Evolutionary conservation across 176 grass and related monocot species (phyloP).

Genomic region (Calamus simplicifolius): DNA sequence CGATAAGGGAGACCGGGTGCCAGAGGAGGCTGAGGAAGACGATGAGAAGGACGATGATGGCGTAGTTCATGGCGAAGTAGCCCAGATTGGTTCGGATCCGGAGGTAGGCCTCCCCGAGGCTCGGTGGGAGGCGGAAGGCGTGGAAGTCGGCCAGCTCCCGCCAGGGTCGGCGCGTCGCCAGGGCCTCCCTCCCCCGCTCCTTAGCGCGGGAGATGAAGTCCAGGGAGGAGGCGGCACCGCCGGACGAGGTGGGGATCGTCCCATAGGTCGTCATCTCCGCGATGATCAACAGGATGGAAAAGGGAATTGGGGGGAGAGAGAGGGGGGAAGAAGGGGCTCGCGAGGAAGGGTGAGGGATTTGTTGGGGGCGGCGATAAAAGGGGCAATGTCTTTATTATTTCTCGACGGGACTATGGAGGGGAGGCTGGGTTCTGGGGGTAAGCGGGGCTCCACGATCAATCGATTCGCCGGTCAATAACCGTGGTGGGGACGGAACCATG

Average conservation of each 20-base stretch:
- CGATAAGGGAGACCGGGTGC: conserved; percentile 82
- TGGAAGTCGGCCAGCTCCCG: conserved; percentile 46
- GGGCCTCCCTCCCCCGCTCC: conserved; percentile 66
- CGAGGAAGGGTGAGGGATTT: too few relatives aligned
- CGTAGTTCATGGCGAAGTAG: conserved; percentile 98
- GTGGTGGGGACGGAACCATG: too few relatives aligned
- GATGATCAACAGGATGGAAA: too few relatives aligned
- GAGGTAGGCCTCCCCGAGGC: conserved; percentile 67
- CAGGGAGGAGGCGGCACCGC: conserved; percentile 35
- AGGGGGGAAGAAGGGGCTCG: too few relatives aligned
- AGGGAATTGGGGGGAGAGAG: too few relatives aligned
- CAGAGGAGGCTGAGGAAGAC: conserved; percentile 86
- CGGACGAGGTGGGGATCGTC: conserved; percentile 70
- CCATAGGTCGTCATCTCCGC: conserved; percentile 79
- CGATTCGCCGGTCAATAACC: too few relatives aligned
- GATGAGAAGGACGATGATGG: conserved; percentile 72
- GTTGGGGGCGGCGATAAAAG: too few relatives aligned
- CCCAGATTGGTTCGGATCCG: conserved; percentile 69
- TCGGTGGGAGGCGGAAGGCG: conserved; percentile 39
- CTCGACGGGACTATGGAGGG: too few relatives aligned
- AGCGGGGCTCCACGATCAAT: too few relatives aligned
- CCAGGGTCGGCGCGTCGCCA: conserved; percentile 72
- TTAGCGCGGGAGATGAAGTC: too few relatives aligned
- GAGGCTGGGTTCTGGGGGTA: too few relatives aligned
- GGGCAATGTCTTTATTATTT: too few relatives aligned